A percentile compares a stretch with the other conserved stretches of the same genome.
Conservation (phyloP, 768 basidiomycete genomes). For the Tephrocybe sp. region DNA sequence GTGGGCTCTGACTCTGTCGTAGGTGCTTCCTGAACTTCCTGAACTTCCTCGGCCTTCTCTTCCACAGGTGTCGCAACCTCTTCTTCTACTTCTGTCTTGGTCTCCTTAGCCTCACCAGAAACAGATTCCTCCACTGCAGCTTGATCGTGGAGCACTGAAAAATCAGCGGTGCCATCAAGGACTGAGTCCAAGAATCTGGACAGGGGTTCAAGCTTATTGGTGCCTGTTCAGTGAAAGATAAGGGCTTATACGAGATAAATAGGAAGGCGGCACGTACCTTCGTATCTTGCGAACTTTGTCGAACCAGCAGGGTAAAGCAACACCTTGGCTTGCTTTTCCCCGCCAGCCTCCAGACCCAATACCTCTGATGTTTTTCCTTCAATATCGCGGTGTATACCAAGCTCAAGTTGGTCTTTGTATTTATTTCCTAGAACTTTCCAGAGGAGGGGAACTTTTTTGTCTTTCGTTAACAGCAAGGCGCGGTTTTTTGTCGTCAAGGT, state of each 20-base stretch:
- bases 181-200: conserved; percentile 73
- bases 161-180: conserved; percentile 64
- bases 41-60: conserved; percentile 41
- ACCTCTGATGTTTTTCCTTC: conserved; percentile 57
- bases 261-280: conserved; percentile 46
- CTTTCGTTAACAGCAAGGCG: conserved; percentile 72
- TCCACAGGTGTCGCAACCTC: too few relatives aligned
- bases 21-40: conserved; percentile 32
- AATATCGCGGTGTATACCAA: conserved; percentile 66
- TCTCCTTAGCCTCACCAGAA: conserved; percentile 35
- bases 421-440: conserved; percentile 82
- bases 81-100: conserved; percentile 50
- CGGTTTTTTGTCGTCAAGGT: conserved; percentile 44
- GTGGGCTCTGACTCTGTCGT: not conserved
- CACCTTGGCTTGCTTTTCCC: conserved; percentile 62
- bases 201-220: conserved; percentile 72
- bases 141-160: conserved; percentile 41
- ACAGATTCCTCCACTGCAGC: conserved; percentile 41
- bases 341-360: conserved; percentile 59
- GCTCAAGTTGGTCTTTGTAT: conserved; percentile 60
- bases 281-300: conserved; percentile 56
- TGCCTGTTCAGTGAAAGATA: conserved; percentile 49
- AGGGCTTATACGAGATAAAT: not conserved
- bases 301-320: conserved; percentile 69
- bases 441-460: conserved; percentile 72